Base-by-base conservation (phyloP, 352 stramenopile genomes). In the Paralagenidium karlingii region DNA sequence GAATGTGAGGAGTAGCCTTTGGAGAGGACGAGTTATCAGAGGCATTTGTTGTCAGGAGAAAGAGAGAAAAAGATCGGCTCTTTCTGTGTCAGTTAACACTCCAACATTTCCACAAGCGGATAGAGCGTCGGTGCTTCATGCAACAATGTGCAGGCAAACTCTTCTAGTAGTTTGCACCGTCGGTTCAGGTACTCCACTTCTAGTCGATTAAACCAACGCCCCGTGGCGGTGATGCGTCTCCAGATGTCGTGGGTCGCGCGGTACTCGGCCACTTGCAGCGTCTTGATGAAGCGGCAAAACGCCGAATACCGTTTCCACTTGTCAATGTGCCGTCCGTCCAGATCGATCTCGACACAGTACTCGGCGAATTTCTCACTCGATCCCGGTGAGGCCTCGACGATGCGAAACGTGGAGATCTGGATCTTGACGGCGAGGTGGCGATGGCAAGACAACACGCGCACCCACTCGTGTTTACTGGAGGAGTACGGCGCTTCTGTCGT, bases 371-470 rank as follows among this genome's bases (percentile, higher is more conserved):
- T 32, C 9, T 49, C 43, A 24, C 37, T 43, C 6, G 32, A 32
- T 19, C 43, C 33, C n/a, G n/a, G n/a, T n/a, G n/a, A n/a, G 13
- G 52, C 50, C 45, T 82, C 68, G 8, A 88, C 70, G 43, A 88
- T 85, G 8, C 75, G 70, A 54, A 88, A 88, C 53, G 66, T 88
- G 30, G 63, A 68, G 45, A 88, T 78, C 58, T 83, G 63, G 32
- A 88, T 70, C 45, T 82, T 83, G 38, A 67, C 75, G 2, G 65
- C 70, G 28, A 85, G 74, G 40, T 82, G 75, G 12, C 75, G 68
- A 45, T 83, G 56, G n/a, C 68, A 80, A 28, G 66, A 65, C 25
- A 88, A 49, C 22, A 51, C 47, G 8, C 58, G 68, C 47, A 88
- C 58, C 61, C 74, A 88, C 36, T 55, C n/a, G 55, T 82, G 62